A percentile compares a stretch with the other conserved stretches of the same genome.
Conservation (phyloP, 345 rosid species). For the Clausena lansium region DNA sequence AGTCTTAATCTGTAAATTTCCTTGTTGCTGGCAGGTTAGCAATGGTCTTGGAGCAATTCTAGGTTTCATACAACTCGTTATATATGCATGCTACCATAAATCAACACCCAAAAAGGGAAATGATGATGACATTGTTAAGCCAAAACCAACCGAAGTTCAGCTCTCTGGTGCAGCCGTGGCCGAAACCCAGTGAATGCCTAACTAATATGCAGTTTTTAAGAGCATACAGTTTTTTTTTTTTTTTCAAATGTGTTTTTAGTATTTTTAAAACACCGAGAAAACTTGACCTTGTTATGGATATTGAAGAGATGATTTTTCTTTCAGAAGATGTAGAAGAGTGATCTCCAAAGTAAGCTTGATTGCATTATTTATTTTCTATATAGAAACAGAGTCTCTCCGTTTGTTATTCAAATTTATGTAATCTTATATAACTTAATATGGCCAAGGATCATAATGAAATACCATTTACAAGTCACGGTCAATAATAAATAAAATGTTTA, state of each 20-base stretch:
- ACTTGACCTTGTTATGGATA: neutral
- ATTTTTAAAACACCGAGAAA: too few species aligned
- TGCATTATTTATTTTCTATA: too few species aligned
- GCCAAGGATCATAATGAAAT: too few species aligned
- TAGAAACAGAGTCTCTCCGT: too few species aligned
- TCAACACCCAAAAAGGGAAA: constrained; percentile 6
- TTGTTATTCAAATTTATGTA: too few species aligned
- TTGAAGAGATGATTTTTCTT: neutral
- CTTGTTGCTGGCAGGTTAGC: constrained; percentile 25
- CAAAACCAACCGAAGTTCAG: constrained; percentile 46
- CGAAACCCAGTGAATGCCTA: neutral
- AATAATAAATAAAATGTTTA: too few species aligned
- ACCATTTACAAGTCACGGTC: too few species aligned
- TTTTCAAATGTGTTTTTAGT: neutral
- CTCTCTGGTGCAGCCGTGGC: constrained; percentile 15
- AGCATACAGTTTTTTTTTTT: neutral
- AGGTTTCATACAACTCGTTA: constrained; percentile 27
- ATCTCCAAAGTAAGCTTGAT: too few species aligned
- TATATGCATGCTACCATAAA: constrained; percentile 26
- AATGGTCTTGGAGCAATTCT: constrained; percentile 36
- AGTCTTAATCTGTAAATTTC: too few species aligned
- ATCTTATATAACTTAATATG: too few species aligned
- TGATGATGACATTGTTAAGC: constrained; percentile 13
- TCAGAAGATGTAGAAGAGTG: neutral
- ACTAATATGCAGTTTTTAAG: neutral